Conservation (phyloP, 2,329 filamentous ascomycete genomes). For the Pestalotiopsis sp. region DNA sequence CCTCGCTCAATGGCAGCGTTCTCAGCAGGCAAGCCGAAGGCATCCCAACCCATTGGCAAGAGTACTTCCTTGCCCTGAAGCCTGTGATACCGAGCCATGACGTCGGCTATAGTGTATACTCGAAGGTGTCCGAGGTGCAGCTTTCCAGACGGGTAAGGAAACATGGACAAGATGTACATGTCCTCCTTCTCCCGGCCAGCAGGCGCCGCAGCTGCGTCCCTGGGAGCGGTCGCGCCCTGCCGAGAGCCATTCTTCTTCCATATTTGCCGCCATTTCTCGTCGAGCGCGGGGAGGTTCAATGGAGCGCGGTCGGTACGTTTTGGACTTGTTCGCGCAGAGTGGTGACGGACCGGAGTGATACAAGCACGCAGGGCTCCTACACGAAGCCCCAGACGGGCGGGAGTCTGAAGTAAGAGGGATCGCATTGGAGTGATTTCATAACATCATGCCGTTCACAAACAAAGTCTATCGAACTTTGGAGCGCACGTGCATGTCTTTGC, state of each 20-base stretch:
- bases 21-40: constrained; percentile 87
- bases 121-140: constrained; percentile 86
- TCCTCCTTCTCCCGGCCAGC: constrained; percentile 31
- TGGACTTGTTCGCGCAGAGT: neutral
- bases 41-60: constrained; percentile 94
- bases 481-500: neutral
- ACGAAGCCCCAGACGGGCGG: constrained; percentile 8
- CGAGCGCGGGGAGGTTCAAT: constrained; percentile 51
- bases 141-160: constrained; percentile 86
- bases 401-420: constrained; percentile 10
- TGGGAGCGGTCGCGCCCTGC: neutral
- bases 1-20: constrained; percentile 88
- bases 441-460: neutral
- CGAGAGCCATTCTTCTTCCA: constrained; percentile 38
- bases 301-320: constrained; percentile 16
- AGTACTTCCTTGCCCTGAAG: constrained; percentile 77
- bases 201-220: constrained; percentile 3
- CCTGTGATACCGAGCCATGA: constrained; percentile 74
- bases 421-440: constrained; percentile 12
- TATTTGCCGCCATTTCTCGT: constrained; percentile 54
- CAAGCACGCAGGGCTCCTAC: constrained; percentile 5
- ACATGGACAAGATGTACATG: constrained; percentile 86
- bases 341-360: neutral
- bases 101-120: constrained; percentile 90
- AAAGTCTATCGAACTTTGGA: neutral